Conservation (phyloP, 768 basidiomycete genomes). For the Psilocybe cubensis region DNA sequence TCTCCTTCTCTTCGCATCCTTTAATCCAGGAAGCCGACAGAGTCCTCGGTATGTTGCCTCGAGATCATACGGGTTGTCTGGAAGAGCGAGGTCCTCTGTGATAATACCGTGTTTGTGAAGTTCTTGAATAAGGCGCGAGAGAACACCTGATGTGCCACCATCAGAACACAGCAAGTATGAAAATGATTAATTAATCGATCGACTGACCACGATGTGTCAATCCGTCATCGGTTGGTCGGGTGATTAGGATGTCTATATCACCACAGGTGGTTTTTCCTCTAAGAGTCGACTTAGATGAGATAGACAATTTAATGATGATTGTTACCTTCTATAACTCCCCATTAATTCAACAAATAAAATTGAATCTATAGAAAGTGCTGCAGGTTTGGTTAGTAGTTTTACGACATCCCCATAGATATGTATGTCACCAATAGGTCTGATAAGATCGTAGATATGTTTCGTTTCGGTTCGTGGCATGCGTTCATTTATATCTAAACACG, state of each 20-base stretch:
- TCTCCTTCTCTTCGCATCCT: slow-evolving; percentile 57
- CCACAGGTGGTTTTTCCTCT: slow-evolving; percentile 86
- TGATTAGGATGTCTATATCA: slow-evolving; percentile 91
- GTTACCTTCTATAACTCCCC: slow-evolving; percentile 85
- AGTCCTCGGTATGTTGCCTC: slow-evolving; percentile 86
- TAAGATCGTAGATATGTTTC: slow-evolving; percentile 67
- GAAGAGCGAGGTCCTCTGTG: slow-evolving; percentile 79
- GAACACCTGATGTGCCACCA: slow-evolving; percentile 62
- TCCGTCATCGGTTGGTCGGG: slow-evolving; percentile 73
- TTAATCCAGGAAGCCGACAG: slow-evolving; percentile 54
- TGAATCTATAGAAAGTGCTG: slow-evolving; percentile 74
- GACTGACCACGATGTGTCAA: slow-evolving; percentile 71
- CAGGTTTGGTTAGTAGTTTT: not conserved
- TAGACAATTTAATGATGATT: not conserved
- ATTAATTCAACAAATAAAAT: slow-evolving; percentile 82
- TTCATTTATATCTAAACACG: slow-evolving; percentile 67
- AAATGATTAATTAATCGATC: not conserved
- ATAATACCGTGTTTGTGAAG: slow-evolving; percentile 65
- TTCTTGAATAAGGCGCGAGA: slow-evolving; percentile 57
- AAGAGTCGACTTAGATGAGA: not conserved
- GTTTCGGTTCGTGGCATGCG: slow-evolving; percentile 89
- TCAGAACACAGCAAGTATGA: not conserved
- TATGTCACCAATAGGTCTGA: slow-evolving; percentile 66
- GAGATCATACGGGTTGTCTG: slow-evolving; percentile 65
- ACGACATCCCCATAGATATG: not conserved